These are phyloP conservation scores for Vaccinium darrowii DNA, from an alignment of 148 eudicot genomes.

Conservation along the genomic window DNA sequence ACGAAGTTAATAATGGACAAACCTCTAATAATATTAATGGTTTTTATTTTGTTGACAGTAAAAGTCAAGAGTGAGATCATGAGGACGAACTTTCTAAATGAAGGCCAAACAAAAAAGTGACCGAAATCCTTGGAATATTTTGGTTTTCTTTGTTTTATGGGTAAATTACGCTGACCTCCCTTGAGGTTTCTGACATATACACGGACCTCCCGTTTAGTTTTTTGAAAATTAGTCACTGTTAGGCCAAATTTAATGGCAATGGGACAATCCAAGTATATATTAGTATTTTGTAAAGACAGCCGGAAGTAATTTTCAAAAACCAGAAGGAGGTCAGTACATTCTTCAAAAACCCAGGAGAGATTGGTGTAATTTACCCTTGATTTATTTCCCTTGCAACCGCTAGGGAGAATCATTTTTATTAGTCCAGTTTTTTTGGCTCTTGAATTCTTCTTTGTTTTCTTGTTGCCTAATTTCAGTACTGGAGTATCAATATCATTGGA, in stretches of 20 bases:
- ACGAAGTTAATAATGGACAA: background rate
- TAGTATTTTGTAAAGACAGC: no score
- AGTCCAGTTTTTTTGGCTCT: background rate
- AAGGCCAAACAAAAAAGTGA: background rate
- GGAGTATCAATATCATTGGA: background rate
- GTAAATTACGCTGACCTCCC: no score
- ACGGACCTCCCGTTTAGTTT: no score
- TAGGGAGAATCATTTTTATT: background rate
- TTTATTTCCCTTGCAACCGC: background rate
- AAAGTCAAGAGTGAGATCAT: background rate
- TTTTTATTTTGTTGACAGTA: background rate
- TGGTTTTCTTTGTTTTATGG: no score
- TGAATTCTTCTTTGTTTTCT: background rate
- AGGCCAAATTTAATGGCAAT: no score
- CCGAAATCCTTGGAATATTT: background rate
- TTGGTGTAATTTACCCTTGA: no score
- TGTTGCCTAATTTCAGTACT: background rate
- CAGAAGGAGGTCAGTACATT: no score
- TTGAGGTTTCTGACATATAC: no score
- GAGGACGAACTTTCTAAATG: background rate
- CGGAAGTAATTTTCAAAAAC: no score
- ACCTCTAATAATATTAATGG: background rate
- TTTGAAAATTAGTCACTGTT: no score
- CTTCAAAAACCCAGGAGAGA: no score
- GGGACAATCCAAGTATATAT: no score